Evolutionary conservation across 2,329 filamentous ascomycete species (phyloP).

Genomic region (Pseudopithomyces chartarum): DNA sequence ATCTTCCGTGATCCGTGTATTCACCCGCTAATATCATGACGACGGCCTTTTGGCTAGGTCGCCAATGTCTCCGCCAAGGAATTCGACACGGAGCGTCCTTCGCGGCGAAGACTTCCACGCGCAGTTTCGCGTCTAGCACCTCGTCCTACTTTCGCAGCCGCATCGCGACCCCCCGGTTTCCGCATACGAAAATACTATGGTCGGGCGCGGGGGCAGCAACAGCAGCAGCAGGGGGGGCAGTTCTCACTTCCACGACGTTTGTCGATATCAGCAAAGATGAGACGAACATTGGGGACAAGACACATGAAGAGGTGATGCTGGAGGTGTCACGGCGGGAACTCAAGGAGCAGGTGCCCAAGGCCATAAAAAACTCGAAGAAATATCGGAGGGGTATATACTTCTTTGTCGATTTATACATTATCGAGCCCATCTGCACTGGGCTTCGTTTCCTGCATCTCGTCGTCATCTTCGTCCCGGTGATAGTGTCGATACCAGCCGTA

Average conservation of each 20-base stretch:
- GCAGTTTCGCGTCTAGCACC: constrained; percentile 29
- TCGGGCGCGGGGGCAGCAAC: constrained; percentile 31
- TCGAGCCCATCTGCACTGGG: constrained; percentile 84
- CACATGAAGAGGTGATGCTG: constrained; percentile 85
- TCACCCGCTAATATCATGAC: constrained; percentile 52
- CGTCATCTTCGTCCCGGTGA: constrained; percentile 88
- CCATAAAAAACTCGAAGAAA: constrained; percentile 64
- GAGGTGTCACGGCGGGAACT: constrained; percentile 80
- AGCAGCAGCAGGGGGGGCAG: constrained; percentile 28
- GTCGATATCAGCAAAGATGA: constrained; percentile 62
- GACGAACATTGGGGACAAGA: constrained; percentile 58
- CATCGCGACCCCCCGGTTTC: constrained; percentile 43
- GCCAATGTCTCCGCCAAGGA: constrained; percentile 55
- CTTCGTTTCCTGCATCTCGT: constrained; percentile 86
- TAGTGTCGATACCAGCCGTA: constrained; percentile 76
- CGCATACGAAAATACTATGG: constrained; percentile 36
- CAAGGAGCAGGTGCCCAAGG: constrained; percentile 67
- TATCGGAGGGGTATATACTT: constrained; percentile 65
- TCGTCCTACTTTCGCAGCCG: constrained; percentile 33
- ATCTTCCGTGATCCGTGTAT: constrained; percentile 22
- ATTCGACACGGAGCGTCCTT: constrained; percentile 28
- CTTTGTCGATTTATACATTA: constrained; percentile 72
- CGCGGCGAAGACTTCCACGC: constrained; percentile 23
- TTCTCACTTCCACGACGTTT: constrained; percentile 62
- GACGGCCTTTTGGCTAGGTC: constrained; percentile 54